Evolutionary conservation across 306 rosid species (phyloP), one percentile per base, ranked within the genome.

Genomic region (Oemleria cerasiformis): DNA sequence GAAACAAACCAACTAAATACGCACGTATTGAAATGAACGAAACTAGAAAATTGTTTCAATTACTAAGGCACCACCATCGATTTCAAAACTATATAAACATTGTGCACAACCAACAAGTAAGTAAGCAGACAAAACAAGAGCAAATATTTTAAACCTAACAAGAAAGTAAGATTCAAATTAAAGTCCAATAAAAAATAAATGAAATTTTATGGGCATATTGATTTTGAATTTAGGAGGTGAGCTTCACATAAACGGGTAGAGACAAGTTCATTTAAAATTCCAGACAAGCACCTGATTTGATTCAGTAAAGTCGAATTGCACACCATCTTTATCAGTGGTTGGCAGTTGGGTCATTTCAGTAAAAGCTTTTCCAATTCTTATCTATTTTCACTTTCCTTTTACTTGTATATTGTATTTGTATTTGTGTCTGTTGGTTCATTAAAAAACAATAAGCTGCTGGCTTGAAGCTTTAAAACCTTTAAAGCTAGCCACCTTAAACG

Each of bases 301-400:
- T 68, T 84, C 59, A 67, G 64, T 60, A 76, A 84, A 83, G 84
- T 63, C 53, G 66, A 79, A 70, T 45, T 44, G 17, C n/a, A n/a
- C 67, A 73, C 58, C 77, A 71, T 30, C 83, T 84, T 71, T 82
- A 79, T 86, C 85, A 68, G 85, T 74, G 71, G 88, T 80, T 83
- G 96, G 85, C 90, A 78, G 79, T 83, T 85, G 84, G 75, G 84
- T 83, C 86, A 62, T 79, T 80, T 87, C 90, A 59, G 20, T 76
- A n/a, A n/a, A n/a, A n/a, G n/a, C 74, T 77, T 68, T 73, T 39
- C 16, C 47, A 61, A 34, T 59, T 59, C 13, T 59, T 58, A 30
- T 51, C 9, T 21, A 2, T 51, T 19, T 59, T 8, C 2, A 7
- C 6, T 59, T 36, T 7, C n/a, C 43, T 57, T 54, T 63, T 65